Base-by-base conservation (phyloP, 2,329 filamentous ascomycete species). In the Fusarium udum region DNA sequence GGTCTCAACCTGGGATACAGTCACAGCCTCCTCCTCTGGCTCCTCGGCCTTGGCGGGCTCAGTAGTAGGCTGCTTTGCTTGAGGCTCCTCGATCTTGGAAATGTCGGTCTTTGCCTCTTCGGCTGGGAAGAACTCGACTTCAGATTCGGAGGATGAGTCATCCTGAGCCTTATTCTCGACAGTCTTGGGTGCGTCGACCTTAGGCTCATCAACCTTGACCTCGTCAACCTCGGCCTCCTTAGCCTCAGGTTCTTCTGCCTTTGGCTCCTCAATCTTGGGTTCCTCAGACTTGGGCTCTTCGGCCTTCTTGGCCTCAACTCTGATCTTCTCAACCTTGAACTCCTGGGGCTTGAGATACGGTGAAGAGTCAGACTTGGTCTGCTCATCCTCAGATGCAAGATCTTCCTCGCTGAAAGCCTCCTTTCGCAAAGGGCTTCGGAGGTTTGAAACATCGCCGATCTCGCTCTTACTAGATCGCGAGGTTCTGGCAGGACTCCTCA, bases 401-500 rank as follows among this genome's bases (percentile, higher is more conserved):
- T 82, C 80, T 11, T 78, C 72, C 34, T 82, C 81, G 55, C 73
- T 78, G 63, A 89, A 89, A 2, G 87, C 84, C 61, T 86, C 85
- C 61, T 86, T 84, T 62, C 86, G 83, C 11, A 88, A 79, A 20
- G 88, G 88, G 75, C 87, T 90, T 73, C 81, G 82, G 16, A 87
- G 79, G 79, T 80, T 69, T 73, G 80, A 77, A 6, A 93, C 80
- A 84, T 95, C 80, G 83, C 93, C 85, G 82, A 93, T 82, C 36
- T 83, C 82, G 80, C 88, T 79, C 78, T 84, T 87, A 75, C 85
- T 85, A 7, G 82, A 84, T 46, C 85, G 82, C 7, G 88, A 90
- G 28, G 82, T 79, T 85, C 93, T 75, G 81, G 91, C 91, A 2
- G 94, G 92, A 78, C 93, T 97, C 53, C 95, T 87, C 7, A 90